Percentiles rank a stretch among this genome's conserved stretches.
phyloP scores from a whole-genome alignment of 2,329 filamentous ascomycete genomes.

The Pestalotiopsis sp. region DNA sequence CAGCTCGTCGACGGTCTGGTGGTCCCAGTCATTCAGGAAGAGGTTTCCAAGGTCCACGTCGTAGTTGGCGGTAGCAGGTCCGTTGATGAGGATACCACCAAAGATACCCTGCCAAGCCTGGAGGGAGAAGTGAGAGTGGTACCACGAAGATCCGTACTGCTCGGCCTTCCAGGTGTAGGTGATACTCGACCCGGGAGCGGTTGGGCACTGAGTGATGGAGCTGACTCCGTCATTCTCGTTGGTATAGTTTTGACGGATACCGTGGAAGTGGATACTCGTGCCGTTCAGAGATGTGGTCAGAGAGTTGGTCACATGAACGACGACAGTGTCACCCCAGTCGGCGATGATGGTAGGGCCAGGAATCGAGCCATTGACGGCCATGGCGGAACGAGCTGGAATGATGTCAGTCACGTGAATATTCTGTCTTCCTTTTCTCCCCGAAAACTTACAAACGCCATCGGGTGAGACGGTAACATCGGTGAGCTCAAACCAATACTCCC shows the following conservation, averaged over 20 bases:
- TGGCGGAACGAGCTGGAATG: constrained; percentile 13
- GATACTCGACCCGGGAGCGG: constrained; percentile 49
- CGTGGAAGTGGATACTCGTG: constrained; percentile 65
- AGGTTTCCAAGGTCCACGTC: constrained; percentile 65
- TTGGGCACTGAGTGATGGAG: constrained; percentile 50
- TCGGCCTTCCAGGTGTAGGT: constrained; percentile 61
- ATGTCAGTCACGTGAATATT: background rate
- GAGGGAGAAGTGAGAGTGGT: constrained; percentile 60
- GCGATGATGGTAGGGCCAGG: constrained; percentile 37
- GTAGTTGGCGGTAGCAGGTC: constrained; percentile 59
- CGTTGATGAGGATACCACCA: constrained; percentile 63
- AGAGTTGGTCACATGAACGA: constrained; percentile 55
- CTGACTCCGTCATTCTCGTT: constrained; percentile 59
- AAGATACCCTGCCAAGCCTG: constrained; percentile 56
- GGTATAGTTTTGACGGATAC: constrained; percentile 57
- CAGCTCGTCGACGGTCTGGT: constrained; percentile 42
- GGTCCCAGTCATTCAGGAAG: constrained; percentile 61
- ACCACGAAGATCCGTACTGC: constrained; percentile 58
- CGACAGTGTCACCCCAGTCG: constrained; percentile 43
- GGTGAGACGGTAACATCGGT: constrained; percentile 27
- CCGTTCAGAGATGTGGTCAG: constrained; percentile 48
- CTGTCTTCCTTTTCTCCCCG: no score
- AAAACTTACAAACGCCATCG: constrained; percentile 31
- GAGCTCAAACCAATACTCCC: constrained; percentile 32
- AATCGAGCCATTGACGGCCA: constrained; percentile 42